phyloP scores from a whole-genome alignment of 73 alveolate genomes.

The Blepharisma stoltei region DNA sequence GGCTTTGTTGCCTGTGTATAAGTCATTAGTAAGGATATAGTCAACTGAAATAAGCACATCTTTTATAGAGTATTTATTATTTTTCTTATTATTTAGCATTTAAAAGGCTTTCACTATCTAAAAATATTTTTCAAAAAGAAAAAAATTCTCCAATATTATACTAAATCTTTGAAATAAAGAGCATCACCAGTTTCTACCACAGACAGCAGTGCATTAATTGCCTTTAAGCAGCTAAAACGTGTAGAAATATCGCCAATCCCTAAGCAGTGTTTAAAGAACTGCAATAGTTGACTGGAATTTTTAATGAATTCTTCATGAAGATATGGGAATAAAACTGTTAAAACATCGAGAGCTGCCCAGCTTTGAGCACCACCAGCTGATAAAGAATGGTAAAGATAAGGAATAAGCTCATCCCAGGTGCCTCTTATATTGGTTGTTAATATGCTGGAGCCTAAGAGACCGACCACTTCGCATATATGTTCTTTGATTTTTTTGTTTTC shows the following conservation, averaged over 20 bases:
- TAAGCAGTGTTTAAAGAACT: background rate
- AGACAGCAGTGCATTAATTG: conserved; percentile 5
- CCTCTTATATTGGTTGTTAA: conserved; percentile 8
- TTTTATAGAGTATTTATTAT: no score
- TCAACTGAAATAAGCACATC: conserved; percentile 24
- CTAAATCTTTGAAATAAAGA: background rate
- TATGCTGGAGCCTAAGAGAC: background rate
- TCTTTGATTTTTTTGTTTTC: background rate
- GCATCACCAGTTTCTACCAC: conserved; percentile 1
- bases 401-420: conserved; percentile 18
- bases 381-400: background rate
- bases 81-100: no score
- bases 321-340: conserved; percentile 3
- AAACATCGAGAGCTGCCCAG: conserved; percentile 1
- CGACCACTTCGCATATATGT: background rate
- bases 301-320: conserved; percentile 9
- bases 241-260: background rate
- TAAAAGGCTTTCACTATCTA: no score
- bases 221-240: background rate
- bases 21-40: background rate
- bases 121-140: no score
- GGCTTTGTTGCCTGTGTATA: conserved; percentile 23
- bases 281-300: background rate
- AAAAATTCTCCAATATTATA: no score
- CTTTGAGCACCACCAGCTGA: background rate